A percentile compares a stretch with the other conserved stretches of the same genome.
phyloP scores from a whole-genome alignment of 768 basidiomycete genomes.

The Hypsizygus marmoreus region DNA sequence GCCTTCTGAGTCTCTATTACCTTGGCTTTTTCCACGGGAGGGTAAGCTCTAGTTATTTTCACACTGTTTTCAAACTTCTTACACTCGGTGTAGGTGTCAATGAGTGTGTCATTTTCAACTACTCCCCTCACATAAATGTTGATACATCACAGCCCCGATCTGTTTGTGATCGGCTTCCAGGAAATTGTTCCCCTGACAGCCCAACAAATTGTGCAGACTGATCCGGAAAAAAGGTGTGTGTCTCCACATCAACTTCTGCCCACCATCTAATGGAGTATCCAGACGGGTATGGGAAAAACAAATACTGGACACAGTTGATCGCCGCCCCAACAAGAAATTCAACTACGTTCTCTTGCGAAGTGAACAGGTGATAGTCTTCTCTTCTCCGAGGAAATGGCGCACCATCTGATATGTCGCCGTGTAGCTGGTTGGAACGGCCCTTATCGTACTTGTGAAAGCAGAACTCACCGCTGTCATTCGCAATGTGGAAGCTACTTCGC shows the following conservation, averaged over 20 bases:
- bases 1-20: conserved; percentile 78
- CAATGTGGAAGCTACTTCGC: conserved; percentile 88
- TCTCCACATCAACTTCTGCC: background rate
- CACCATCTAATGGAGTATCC: conserved; percentile 4
- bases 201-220: conserved; percentile 94
- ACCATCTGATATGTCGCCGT: conserved; percentile 14
- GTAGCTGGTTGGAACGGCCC: conserved; percentile 92
- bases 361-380: conserved; percentile 69
- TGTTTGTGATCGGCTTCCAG: conserved; percentile 91
- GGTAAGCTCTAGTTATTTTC: conserved; percentile 46
- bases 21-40: conserved; percentile 88
- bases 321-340: conserved; percentile 62
- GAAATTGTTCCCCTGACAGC: conserved; percentile 98
- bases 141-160: conserved; percentile 65
- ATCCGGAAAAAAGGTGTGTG: conserved; percentile 85
- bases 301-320: conserved; percentile 78
- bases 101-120: conserved; percentile 44
- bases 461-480: conserved; percentile 78
- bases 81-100: conserved; percentile 31
- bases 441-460: conserved; percentile 82
- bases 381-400: background rate
- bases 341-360: conserved; percentile 88
- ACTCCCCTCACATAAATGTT: conserved; percentile 2
- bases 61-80: background rate
- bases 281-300: conserved; percentile 88